Conservation (phyloP, 331 rosid genomes). For the Malus hybrid region DNA sequence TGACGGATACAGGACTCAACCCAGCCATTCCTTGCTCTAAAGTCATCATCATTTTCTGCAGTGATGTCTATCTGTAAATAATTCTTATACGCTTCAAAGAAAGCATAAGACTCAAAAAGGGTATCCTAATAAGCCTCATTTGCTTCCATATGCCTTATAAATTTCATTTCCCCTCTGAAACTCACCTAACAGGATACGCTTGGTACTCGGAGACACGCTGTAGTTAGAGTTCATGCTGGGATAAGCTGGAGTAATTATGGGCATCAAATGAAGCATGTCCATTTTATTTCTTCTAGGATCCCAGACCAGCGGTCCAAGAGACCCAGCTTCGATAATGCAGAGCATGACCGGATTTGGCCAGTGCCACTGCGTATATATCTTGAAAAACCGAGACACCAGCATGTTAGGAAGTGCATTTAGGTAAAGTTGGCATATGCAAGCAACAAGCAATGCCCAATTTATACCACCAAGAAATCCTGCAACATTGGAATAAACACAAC, state of each 20-base stretch:
- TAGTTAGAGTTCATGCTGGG: conserved; percentile 97
- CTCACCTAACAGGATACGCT: conserved; percentile 76
- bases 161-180: conserved; percentile 87
- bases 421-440: conserved; percentile 92
- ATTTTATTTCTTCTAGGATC: conserved; percentile 80
- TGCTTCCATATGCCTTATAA: conserved; percentile 78
- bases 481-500: conserved; percentile 93
- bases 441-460: conserved; percentile 93
- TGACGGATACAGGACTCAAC: conserved; percentile 96
- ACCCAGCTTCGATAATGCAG: conserved; percentile 72
- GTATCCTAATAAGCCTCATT: conserved; percentile 73
- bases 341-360: conserved; percentile 99
- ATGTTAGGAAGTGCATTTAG: conserved; percentile 88
- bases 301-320: conserved; percentile 83
- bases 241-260: conserved; percentile 96
- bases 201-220: conserved; percentile 79
- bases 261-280: conserved; percentile 80
- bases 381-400: conserved; percentile 86
- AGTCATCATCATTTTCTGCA: conserved; percentile 68
- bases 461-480: conserved; percentile 96
- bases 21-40: conserved; percentile 95
- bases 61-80: conserved; percentile 76
- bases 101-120: conserved; percentile 73
- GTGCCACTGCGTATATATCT: conserved; percentile 87
- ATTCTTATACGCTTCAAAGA: conserved; percentile 78